These are phyloP conservation scores for Tephrocybe sp. DNA, from an alignment of 768 basidiomycete genomes.

Conservation along the genomic window DNA sequence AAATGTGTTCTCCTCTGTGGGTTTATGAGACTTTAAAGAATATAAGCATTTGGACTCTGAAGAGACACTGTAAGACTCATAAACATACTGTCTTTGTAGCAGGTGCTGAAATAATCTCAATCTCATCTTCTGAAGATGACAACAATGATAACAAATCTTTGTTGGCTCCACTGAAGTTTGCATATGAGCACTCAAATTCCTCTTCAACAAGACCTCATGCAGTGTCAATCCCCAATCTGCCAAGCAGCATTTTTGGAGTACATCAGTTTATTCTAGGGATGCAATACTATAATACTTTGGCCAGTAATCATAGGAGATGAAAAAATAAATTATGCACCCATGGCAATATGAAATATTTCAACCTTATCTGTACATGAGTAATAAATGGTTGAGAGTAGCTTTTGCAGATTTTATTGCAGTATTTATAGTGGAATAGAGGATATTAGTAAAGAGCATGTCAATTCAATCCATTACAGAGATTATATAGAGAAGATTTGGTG, in stretches of 20 bases:
- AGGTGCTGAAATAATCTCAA: neutral
- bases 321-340: conserved; percentile 35
- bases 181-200: conserved; percentile 13
- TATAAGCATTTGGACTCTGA: neutral
- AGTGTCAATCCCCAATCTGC: conserved; percentile 22
- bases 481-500: conserved; percentile 26
- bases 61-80: too few species aligned
- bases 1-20: conserved; percentile 5
- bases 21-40: neutral
- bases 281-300: conserved; percentile 24
- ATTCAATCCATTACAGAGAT: conserved; percentile 32
- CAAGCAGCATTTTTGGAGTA: conserved; percentile 27
- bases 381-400: conserved; percentile 24
- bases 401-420: conserved; percentile 23
- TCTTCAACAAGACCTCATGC: conserved; percentile 18
- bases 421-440: neutral
- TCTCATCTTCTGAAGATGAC: too few species aligned
- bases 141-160: too few species aligned
- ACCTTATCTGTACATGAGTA: conserved; percentile 31
- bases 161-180: neutral
- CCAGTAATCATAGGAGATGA: neutral
- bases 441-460: conserved; percentile 3
- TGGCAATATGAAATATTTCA: conserved; percentile 33
- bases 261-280: conserved; percentile 28
- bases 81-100: neutral